Conservation (phyloP, 176 grass and related monocot genomes). For the Lolium multiflorum region DNA sequence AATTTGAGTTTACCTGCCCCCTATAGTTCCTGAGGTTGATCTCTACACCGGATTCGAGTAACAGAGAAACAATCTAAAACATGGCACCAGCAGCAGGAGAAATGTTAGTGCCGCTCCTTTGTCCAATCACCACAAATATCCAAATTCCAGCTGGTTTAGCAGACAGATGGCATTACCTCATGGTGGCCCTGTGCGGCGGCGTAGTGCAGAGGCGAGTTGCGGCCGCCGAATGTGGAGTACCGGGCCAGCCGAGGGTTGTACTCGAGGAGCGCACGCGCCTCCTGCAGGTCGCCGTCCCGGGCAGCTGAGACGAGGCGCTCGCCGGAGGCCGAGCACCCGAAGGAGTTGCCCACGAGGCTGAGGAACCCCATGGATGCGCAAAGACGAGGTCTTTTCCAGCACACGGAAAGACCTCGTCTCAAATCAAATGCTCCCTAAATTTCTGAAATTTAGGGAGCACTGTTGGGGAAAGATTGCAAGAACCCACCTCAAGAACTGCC, state of each 20-base stretch:
- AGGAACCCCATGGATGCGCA: conserved; percentile 86
- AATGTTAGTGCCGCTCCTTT: conserved; percentile 35
- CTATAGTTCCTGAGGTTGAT: conserved; percentile 91
- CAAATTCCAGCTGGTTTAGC: not conserved
- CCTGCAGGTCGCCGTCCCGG: conserved; percentile 87
- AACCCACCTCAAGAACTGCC: conserved; percentile 35
- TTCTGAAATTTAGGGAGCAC: not conserved
- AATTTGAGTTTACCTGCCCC: conserved; percentile 65
- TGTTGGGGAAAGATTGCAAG: conserved; percentile 13
- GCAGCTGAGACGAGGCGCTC: conserved; percentile 96
- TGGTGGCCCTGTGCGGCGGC: conserved; percentile 89
- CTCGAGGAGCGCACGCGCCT: conserved; percentile 91
- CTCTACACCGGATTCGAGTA: conserved; percentile 88
- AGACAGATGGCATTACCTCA: conserved; percentile 60
- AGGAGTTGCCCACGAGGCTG: conserved; percentile 95
- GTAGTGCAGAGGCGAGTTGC: conserved; percentile 95
- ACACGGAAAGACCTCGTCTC: conserved; percentile 1
- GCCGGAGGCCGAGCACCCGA: conserved; percentile 93
- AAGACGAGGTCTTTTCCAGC: conserved; percentile 29
- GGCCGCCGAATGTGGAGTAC: conserved; percentile 92
- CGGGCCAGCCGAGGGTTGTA: conserved; percentile 90
- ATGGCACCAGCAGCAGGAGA: conserved; percentile 1
- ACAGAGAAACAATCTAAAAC: conserved; percentile 82
- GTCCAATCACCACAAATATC: not conserved
- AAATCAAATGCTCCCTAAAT: conserved; percentile 36